Evolutionary conservation across 176 grass and related monocot species (phyloP).

Genomic region (Cymbopogon citratus): DNA sequence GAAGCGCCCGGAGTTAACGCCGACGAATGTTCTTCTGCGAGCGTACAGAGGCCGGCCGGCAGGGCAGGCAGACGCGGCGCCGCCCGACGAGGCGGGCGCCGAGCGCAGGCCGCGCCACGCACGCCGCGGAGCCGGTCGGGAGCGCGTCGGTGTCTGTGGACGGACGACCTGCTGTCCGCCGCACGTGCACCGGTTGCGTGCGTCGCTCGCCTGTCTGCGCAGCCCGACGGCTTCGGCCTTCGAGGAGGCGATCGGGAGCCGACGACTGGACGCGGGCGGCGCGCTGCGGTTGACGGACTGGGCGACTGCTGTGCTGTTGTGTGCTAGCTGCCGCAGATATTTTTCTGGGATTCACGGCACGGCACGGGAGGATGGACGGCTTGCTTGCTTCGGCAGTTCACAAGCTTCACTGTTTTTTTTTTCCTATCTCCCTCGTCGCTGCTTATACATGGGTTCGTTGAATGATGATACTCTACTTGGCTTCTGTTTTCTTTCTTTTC

Average conservation of each 20-base stretch:
- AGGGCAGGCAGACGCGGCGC: neutral
- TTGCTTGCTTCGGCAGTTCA: too few species aligned
- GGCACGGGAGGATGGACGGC: too few species aligned
- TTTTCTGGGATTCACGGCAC: neutral
- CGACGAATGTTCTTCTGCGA: slow-evolving; percentile 1
- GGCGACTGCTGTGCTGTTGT: neutral
- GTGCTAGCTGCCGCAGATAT: neutral
- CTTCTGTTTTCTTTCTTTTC: neutral
- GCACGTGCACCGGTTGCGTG: slow-evolving; percentile 24
- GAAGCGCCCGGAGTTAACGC: neutral
- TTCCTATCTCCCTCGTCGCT: neutral
- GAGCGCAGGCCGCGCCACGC: neutral
- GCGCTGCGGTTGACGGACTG: neutral
- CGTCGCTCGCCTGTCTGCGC: neutral
- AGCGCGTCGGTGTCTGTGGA: neutral
- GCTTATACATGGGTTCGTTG: too few species aligned
- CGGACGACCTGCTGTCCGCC: neutral
- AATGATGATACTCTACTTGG: too few species aligned
- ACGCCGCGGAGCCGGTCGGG: neutral
- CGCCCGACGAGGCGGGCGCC: slow-evolving; percentile 19
- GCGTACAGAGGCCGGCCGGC: neutral
- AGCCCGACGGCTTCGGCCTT: neutral
- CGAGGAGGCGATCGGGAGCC: neutral
- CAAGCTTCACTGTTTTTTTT: neutral
- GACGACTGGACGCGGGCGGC: neutral